Conservation (phyloP, 2,329 filamentous ascomycete species). For the Tolypocladium ophioglossoides region DNA sequence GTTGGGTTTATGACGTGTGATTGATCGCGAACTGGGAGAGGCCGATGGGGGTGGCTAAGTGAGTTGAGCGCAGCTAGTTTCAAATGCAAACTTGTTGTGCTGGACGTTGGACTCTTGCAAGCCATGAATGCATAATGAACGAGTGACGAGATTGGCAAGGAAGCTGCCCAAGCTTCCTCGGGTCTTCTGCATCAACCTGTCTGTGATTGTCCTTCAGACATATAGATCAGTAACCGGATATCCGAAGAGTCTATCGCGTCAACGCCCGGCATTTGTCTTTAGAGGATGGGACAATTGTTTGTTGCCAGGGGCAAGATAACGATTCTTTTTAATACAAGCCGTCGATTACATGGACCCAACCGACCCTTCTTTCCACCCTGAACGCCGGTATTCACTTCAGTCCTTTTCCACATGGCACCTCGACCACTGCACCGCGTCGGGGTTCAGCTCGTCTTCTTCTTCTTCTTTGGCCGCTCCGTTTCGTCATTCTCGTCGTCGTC, state of each 20-base stretch:
- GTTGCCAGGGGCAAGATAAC: not conserved
- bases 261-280: not conserved
- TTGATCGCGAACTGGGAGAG: not conserved
- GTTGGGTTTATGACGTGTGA: not conserved
- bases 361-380: not conserved
- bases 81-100: not conserved
- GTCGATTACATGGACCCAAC: not conserved
- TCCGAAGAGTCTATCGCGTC: not conserved
- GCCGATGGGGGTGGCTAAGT: too few relatives aligned
- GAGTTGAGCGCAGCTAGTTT: not conserved
- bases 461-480: slow-evolving; percentile 39
- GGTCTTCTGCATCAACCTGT: not conserved
- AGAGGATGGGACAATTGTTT: not conserved
- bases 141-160: not conserved
- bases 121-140: too few relatives aligned
- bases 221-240: not conserved
- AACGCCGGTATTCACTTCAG: not conserved
- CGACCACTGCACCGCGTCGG: not conserved
- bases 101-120: not conserved
- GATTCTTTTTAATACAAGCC: not conserved
- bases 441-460: slow-evolving; percentile 28
- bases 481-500: slow-evolving; percentile 30
- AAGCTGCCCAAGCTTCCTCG: not conserved
- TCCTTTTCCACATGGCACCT: not conserved
- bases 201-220: too few relatives aligned